Evolutionary conservation across 2,329 filamentous ascomycete species (phyloP).

Genomic region (Botryosphaeria dothidea): DNA sequence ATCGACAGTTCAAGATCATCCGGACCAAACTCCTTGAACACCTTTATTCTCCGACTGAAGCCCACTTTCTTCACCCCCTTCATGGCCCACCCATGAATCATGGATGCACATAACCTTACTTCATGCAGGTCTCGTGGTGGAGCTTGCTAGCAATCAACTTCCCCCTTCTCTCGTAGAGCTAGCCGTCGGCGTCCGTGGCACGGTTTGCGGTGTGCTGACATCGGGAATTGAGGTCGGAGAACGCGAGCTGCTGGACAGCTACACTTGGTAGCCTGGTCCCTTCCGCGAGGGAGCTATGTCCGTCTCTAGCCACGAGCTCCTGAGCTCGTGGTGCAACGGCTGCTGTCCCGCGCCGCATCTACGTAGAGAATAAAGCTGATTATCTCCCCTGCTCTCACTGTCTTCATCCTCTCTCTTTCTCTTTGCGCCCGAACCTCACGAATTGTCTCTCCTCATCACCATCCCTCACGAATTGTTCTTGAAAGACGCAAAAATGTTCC

Average conservation of each 20-base stretch:
- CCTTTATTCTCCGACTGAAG: not conserved
- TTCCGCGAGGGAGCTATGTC: not conserved
- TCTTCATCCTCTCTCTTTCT: not conserved
- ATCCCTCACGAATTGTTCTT: too few species aligned
- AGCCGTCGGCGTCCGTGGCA: not conserved
- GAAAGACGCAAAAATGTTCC: conserved; percentile 5
- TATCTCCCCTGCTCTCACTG: not conserved
- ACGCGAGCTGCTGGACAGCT: not conserved
- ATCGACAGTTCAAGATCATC: not conserved
- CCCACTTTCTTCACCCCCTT: not conserved
- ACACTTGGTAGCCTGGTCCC: not conserved
- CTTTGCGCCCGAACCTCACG: too few species aligned
- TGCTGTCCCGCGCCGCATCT: not conserved
- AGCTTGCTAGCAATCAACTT: not conserved
- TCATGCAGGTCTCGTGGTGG: not conserved
- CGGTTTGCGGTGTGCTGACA: conserved; percentile 5
- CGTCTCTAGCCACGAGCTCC: not conserved
- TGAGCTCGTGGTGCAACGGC: not conserved
- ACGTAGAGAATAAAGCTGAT: not conserved
- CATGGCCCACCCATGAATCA: not conserved
- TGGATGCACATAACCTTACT: not conserved
- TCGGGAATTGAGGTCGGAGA: not conserved
- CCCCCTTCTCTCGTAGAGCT: not conserved
- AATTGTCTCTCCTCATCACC: too few species aligned
- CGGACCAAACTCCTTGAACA: not conserved